Evolutionary conservation across 2,329 filamentous ascomycete species (phyloP).

Genomic region (Cytospora paraplurivora): DNA sequence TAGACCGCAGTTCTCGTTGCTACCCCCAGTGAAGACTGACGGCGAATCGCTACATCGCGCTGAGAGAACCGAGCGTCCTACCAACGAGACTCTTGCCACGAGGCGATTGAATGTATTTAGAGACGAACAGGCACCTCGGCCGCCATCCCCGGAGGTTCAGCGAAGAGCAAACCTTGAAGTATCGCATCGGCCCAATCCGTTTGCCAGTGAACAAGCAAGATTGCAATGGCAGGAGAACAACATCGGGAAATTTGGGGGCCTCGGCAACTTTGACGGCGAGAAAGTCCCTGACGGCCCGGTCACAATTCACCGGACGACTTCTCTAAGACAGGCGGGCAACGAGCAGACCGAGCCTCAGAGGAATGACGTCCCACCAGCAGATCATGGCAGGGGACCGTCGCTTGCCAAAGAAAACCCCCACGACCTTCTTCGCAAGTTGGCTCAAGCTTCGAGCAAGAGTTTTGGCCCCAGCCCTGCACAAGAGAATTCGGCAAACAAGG

Average conservation of each 20-base stretch:
- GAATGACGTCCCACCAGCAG: slow-evolving; percentile 24
- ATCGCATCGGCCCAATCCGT: neutral
- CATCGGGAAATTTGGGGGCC: slow-evolving; percentile 14
- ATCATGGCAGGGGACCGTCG: slow-evolving; percentile 30
- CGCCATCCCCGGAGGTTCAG: slow-evolving; percentile 45
- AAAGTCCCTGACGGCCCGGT: slow-evolving; percentile 44
- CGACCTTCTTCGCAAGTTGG: slow-evolving; percentile 53
- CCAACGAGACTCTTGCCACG: slow-evolving; percentile 50
- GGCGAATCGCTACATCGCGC: slow-evolving; percentile 31
- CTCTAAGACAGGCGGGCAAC: neutral
- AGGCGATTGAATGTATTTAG: slow-evolving; percentile 56
- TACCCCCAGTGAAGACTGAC: neutral
- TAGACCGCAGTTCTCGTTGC: neutral
- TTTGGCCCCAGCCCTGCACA: slow-evolving; percentile 41
- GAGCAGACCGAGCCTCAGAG: slow-evolving; percentile 21
- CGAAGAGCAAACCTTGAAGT: slow-evolving; percentile 37
- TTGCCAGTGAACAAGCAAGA: slow-evolving; percentile 24
- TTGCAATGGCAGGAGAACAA: slow-evolving; percentile 10
- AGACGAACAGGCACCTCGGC: slow-evolving; percentile 49
- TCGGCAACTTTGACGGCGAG: slow-evolving; percentile 35
- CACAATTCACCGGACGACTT: slow-evolving; percentile 41
- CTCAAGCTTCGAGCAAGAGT: slow-evolving; percentile 47
- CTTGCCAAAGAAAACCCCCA: slow-evolving; percentile 45
- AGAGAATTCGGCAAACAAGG: slow-evolving; percentile 33
- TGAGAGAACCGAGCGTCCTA: slow-evolving; percentile 46